These are phyloP conservation scores for Sphaerobolus stellatus DNA, from an alignment of 1,284 basidiomycete species.

Conservation along the genomic window DNA sequence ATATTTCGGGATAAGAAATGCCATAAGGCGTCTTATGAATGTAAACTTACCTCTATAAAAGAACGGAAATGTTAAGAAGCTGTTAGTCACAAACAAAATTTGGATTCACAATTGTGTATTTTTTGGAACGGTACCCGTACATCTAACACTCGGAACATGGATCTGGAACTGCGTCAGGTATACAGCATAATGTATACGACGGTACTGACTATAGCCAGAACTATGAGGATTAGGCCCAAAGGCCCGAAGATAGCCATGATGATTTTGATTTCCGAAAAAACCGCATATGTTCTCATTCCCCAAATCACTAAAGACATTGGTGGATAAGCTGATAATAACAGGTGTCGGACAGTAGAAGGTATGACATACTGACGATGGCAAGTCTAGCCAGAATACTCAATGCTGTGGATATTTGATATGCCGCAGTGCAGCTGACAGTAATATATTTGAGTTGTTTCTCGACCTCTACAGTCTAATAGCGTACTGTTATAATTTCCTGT, in stretches of 20 bases:
- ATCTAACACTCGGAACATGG: background rate
- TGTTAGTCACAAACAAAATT: too few species aligned
- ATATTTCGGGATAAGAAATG: too few species aligned
- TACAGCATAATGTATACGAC: background rate
- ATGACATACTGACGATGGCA: slow-evolving; percentile 30
- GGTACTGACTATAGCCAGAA: background rate
- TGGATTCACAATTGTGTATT: too few species aligned
- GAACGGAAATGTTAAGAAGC: too few species aligned
- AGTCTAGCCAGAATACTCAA: slow-evolving; percentile 34
- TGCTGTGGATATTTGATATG: slow-evolving; percentile 31
- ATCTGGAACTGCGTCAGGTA: too few species aligned
- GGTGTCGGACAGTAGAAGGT: too few species aligned
- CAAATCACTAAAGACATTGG: background rate
- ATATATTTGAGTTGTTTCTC: too few species aligned
- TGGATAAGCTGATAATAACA: background rate
- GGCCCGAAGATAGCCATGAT: background rate
- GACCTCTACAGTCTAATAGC: too few species aligned
- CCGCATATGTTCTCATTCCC: background rate
- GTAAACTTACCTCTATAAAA: too few species aligned
- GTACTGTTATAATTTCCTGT: too few species aligned
- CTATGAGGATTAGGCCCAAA: background rate
- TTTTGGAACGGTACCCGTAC: background rate
- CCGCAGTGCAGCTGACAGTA: slow-evolving; percentile 35
- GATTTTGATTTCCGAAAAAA: background rate
- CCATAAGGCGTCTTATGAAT: too few species aligned